phyloP scores from a whole-genome alignment of 352 stramenopile species.

The Globisporangium okanoganense region DNA sequence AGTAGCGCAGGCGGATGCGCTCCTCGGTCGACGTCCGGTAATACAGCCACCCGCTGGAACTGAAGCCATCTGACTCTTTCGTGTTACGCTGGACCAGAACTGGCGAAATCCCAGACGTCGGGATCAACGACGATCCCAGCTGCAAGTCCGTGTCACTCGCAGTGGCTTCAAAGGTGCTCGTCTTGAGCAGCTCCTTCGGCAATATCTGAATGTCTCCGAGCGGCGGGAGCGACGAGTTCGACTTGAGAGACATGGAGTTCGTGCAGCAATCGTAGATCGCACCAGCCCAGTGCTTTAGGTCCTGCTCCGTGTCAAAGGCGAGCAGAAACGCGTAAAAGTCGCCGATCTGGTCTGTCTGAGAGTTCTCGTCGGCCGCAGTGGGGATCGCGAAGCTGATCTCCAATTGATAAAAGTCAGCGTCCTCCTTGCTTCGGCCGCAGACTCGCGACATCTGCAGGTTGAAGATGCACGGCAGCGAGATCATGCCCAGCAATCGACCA shows the following conservation, averaged over 20 bases:
- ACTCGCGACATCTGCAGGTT: slow-evolving; percentile 81
- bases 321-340: slow-evolving; percentile 78
- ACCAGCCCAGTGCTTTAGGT: slow-evolving; percentile 68
- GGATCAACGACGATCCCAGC: slow-evolving; percentile 11
- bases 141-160: slow-evolving; percentile 39
- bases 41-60: slow-evolving; percentile 79
- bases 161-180: slow-evolving; percentile 61
- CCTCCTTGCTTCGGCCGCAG: slow-evolving; percentile 53
- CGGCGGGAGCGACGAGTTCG: slow-evolving; percentile 47
- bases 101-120: slow-evolving; percentile 13
- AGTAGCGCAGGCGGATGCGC: slow-evolving; percentile 78
- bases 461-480: slow-evolving; percentile 79
- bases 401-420: slow-evolving; percentile 81
- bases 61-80: slow-evolving; percentile 36
- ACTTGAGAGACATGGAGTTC: slow-evolving; percentile 85
- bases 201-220: slow-evolving; percentile 75
- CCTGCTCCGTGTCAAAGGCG: slow-evolving; percentile 72
- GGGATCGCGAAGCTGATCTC: slow-evolving; percentile 81
- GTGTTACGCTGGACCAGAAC: slow-evolving; percentile 9
- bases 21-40: slow-evolving; percentile 83
- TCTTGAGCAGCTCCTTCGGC: slow-evolving; percentile 85
- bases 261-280: slow-evolving; percentile 85
- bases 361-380: slow-evolving; percentile 49
- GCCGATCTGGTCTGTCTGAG: slow-evolving; percentile 61
- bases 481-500: slow-evolving; percentile 65